Base-by-base conservation (phyloP, 495 filamentous ascomycete species). In the Darksidea phi region DNA sequence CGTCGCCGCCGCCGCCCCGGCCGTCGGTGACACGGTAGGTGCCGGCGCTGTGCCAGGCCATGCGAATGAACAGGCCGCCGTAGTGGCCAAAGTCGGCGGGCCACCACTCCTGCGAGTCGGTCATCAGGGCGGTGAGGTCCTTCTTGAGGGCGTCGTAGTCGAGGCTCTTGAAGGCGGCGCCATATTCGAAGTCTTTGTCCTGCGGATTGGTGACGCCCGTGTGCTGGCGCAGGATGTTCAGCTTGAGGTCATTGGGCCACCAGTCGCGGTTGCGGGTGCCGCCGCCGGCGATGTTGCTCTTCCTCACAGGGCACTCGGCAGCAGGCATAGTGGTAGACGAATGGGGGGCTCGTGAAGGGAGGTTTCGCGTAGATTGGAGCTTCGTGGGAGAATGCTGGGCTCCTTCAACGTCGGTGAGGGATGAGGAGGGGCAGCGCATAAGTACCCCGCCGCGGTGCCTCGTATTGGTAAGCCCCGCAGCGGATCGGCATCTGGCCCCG, bases 51-150 rank as follows among this genome's bases (percentile, higher is more conserved):
- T 89, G 86, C 86, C 86, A 89, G 48, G 86, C 86, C 84, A 88
- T 86, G 47, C 86, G 85, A 72, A 89, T 77, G 71, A 89, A 88
- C 49, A 89, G 79, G 71, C 86, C 86, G 59, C 86, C 86, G 63
- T 89, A 89, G 77, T 88, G 86, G 38, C 86, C 86, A 69, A 88
- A 88, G 72, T 89, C 86, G 18, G 86, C 86, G 10, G 86, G 86
- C 86, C 86, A 89, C 79, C 80, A 88, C 25, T 86, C 83, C 75
- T 89, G 82, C 24, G 86, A 89, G 71, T 87, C 84, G 46, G 86
- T 89, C 85, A 88, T 87, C 66, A 89, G 67, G 34, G 74, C 75
- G 23, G 74, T 57, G 1, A 89, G 72, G 66, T 89, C 86, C 69
- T 87, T 82, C 85, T 89, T 88, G 66, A 89, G 75, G 28, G 72